Evolutionary conservation across 306 rosid species (phyloP).

Genomic region (Vigna radiata): DNA sequence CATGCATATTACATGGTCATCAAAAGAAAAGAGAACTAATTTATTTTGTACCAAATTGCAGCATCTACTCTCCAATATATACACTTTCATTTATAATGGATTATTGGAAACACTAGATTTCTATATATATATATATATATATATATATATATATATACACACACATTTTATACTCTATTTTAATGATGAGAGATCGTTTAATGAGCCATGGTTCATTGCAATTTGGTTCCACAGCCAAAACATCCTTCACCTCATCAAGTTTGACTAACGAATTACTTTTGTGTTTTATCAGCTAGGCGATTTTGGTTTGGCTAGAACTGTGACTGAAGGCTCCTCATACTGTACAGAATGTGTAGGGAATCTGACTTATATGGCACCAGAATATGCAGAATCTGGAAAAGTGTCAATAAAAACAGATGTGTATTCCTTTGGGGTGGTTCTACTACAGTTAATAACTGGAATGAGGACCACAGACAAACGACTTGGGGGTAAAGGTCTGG

Average conservation of each 20-base stretch:
- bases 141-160: no score
- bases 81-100: not conserved
- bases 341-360: conserved; percentile 72
- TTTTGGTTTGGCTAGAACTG: conserved; percentile 80
- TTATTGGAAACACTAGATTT: not conserved
- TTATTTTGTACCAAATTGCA: not conserved
- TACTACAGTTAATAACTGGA: conserved; percentile 78
- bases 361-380: conserved; percentile 77
- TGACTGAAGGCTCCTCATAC: conserved; percentile 48
- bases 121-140: not conserved
- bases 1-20: not conserved
- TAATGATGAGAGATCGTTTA: not conserved
- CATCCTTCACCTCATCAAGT: conserved; percentile 5
- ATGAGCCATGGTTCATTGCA: not conserved
- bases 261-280: not conserved
- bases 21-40: not conserved
- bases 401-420: conserved; percentile 80
- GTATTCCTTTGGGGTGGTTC: conserved; percentile 81
- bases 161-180: not conserved
- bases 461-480: conserved; percentile 66
- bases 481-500: conserved; percentile 67
- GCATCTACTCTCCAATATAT: not conserved
- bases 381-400: conserved; percentile 73
- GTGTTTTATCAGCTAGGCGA: conserved; percentile 66
- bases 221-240: conserved; percentile 32